Base-by-base conservation (phyloP, 139 green algal genomes). In the Volvox africanus region DNA sequence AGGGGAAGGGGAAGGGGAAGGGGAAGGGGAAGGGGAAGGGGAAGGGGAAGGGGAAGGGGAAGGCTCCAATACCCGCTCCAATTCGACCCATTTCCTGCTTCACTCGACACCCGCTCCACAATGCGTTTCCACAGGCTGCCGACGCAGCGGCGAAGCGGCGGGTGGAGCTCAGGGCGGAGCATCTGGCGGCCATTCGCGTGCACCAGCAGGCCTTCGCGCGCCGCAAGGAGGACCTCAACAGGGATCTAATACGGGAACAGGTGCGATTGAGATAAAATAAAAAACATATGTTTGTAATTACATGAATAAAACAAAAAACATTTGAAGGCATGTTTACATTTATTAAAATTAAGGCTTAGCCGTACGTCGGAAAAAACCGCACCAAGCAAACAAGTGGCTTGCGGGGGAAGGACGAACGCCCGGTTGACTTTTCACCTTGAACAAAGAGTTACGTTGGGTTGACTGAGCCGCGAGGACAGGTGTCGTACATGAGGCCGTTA, bases 211-310 rank as follows among this genome's bases (percentile, higher is more conserved):
- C 83, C 12, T 88, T 88, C 20, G 83, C 67, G 35, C 67, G 35
- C 33, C 83, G 83, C 20, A 68, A 73, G 21, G 24, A 24, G 83
- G 35, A 80, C 11, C 55, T 88, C n/a, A 55, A 6, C 1, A 16
- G 21, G 21, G 83, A 80, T 62, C 83, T 88, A 28, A 17, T 37
- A 1, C 26, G 3, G 21, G 81, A 87, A 33, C 83, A 88, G 83
- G 83, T 88, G 83, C 1, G 82, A 55, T 14, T 55, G 5, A 55
- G 9, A 5, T 5, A 55, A 55, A 55, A 55, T 9, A n/a, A n/a
- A n/a, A n/a, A n/a, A n/a, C n/a, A n/a, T n/a, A n/a, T n/a, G n/a
- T n/a, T n/a, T n/a, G n/a, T n/a, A n/a, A n/a, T n/a, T n/a, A n/a
- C n/a, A n/a, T n/a, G n/a, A n/a, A n/a, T n/a, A n/a, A n/a, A n/a